These are phyloP conservation scores for Ophioceras dolichostomum DNA, from an alignment of 2,329 filamentous ascomycete genomes.

Conservation along the genomic window DNA sequence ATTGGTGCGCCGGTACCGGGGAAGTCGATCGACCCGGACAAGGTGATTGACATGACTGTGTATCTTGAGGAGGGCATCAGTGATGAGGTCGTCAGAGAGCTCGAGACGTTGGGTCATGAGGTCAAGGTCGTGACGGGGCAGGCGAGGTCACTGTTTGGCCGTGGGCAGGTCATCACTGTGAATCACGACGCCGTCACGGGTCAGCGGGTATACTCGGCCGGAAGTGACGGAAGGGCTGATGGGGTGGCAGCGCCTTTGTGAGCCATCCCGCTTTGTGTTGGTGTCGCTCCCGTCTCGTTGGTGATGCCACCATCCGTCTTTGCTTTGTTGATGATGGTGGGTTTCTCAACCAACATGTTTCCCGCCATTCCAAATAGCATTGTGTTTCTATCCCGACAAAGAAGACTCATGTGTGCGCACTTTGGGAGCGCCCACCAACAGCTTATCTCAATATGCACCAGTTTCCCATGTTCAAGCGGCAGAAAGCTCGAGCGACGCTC, in stretches of 20 bases:
- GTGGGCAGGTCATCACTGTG: constrained; percentile 72
- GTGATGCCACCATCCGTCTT: no score
- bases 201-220: constrained; percentile 65
- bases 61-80: constrained; percentile 73
- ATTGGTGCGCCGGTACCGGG: constrained; percentile 59
- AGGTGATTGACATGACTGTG: constrained; percentile 50
- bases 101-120: constrained; percentile 59
- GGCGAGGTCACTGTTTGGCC: constrained; percentile 60
- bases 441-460: no score
- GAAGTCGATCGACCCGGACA: constrained; percentile 32
- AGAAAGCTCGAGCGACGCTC: no score
- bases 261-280: no score
- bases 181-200: constrained; percentile 56
- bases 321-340: no score
- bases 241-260: constrained; percentile 26
- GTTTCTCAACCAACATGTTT: no score
- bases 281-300: no score
- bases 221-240: constrained; percentile 78
- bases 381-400: no score
- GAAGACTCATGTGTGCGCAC: no score
- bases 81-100: constrained; percentile 47
- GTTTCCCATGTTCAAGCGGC: no score
- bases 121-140: constrained; percentile 53
- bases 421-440: no score
- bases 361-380: no score